These are phyloP conservation scores for Rhamnella rubrinervis DNA, from an alignment of 331 rosid genomes.

Conservation along the genomic window DNA sequence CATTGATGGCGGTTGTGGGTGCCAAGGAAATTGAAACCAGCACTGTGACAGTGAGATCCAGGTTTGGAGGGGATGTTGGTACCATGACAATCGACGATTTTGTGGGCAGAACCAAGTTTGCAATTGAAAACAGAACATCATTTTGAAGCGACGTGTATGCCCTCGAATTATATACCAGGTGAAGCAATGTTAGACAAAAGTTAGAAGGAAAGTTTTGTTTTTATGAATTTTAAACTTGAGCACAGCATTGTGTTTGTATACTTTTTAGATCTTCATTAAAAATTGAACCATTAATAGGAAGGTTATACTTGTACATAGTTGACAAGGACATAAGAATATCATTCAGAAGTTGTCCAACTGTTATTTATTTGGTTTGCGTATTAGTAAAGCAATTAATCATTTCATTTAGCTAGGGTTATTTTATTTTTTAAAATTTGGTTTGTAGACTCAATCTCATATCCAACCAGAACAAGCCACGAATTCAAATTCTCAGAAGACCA, in stretches of 20 bases:
- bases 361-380: neutral
- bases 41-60: slow-evolving; percentile 79
- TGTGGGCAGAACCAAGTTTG: slow-evolving; percentile 56
- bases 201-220: neutral
- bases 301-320: slow-evolving; percentile 9
- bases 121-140: slow-evolving; percentile 46
- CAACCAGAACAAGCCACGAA: too few relatives aligned
- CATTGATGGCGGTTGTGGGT: slow-evolving; percentile 95
- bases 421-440: neutral
- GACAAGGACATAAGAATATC: neutral
- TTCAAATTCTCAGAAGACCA: too few relatives aligned
- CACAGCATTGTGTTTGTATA: neutral
- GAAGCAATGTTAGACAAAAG: slow-evolving; percentile 2
- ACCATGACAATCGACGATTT: slow-evolving; percentile 75
- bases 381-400: neutral
- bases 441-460: too few relatives aligned
- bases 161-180: neutral
- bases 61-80: slow-evolving; percentile 87
- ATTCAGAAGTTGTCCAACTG: neutral
- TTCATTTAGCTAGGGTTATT: too few relatives aligned
- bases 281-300: slow-evolving; percentile 5
- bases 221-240: neutral
- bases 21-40: slow-evolving; percentile 75
- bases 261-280: neutral
- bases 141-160: slow-evolving; percentile 33